A percentile compares a stretch with the other conserved stretches of the same genome.
Evolutionary conservation across 2,329 filamentous ascomycete species (phyloP).

Genomic region (Corinectria fuckeliana): DNA sequence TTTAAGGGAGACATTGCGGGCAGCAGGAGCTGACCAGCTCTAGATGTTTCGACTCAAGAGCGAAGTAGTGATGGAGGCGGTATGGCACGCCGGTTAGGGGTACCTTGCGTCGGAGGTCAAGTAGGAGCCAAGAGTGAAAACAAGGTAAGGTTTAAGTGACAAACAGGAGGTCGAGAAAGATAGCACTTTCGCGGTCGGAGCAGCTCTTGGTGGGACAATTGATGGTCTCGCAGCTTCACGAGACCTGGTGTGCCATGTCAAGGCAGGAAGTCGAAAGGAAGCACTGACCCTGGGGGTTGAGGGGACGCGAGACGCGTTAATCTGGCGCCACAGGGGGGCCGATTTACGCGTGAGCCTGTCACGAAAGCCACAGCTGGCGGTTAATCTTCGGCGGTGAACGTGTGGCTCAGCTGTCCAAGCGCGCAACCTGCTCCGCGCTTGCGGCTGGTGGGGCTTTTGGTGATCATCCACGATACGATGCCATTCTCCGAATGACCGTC

Average conservation of each 20-base stretch:
- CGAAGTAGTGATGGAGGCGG: background rate
- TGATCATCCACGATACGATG: slow-evolving; percentile 26
- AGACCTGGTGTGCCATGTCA: background rate
- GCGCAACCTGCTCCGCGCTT: slow-evolving; percentile 19
- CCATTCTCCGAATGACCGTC: slow-evolving; percentile 21
- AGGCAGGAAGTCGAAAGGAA: slow-evolving; percentile 20
- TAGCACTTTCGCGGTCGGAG: background rate
- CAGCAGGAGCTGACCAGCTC: background rate
- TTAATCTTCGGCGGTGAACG: slow-evolving; percentile 22
- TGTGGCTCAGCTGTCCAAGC: slow-evolving; percentile 24
- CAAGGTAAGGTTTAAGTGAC: background rate
- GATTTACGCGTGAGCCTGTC: slow-evolving; percentile 30
- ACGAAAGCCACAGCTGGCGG: slow-evolving; percentile 16
- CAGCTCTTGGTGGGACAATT: slow-evolving; percentile 4
- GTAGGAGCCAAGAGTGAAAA: no score
- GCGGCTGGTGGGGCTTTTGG: slow-evolving; percentile 27
- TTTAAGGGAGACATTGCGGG: slow-evolving; percentile 55
- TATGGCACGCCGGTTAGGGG: background rate
- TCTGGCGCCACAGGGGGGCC: slow-evolving; percentile 38
- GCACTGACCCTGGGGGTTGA: slow-evolving; percentile 19
- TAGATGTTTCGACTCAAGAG: slow-evolving; percentile 2
- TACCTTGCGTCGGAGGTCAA: background rate
- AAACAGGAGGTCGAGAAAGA: background rate
- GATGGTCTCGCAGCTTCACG: slow-evolving; percentile 7
- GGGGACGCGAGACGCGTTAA: slow-evolving; percentile 44